Base-by-base conservation (phyloP, 164 flowering plant genomes). In the Nymphaea colorata region DNA sequence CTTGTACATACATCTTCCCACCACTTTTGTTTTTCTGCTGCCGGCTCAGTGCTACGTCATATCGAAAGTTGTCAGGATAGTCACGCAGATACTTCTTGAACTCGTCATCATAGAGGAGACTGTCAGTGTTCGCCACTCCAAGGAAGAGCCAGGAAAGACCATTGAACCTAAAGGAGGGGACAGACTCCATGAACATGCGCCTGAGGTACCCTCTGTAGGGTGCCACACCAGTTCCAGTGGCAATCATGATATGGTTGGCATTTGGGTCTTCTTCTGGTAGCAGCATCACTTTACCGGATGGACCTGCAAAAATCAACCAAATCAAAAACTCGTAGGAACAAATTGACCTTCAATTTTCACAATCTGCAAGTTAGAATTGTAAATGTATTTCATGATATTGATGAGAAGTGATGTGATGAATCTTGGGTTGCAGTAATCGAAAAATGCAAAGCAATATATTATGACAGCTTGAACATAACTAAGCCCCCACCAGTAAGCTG, bases 81-180 rank as follows among this genome's bases (percentile, higher is more conserved):
- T 87, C 91, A 67, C 64, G 61, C 6, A 88, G 85, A 68, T 94
- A 91, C 69, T 83, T 82, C 68, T 79, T 47, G 82, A 91, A 94
- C 65, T 94, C 99, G 0, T 94, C 91, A 41, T 91, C 87, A 57
- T 91, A 94, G 44, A 94, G 92, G 43, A 94, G 95, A 68, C 98
- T 94, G 78, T 94, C 99, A 18, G 82, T 64, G 79, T 94, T 94
- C 59, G 99, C 98, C 65, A 94, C 99, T 11, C 98, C 99, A 47
- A 94, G 96, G 81, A 94, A 90, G 42, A 94, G 96, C 99, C 99
- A 94, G 5, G 96, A 93, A 68, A 90, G 90, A 62, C 98, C 98
- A n/a, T 74, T 76, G 70, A 94, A 94, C 76, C 85, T 88, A 83
- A 68, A 89, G 6, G 79, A 77, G 10, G 95, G 87, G 11, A 91